Conservation (phyloP, 2,329 filamentous ascomycete species). For the Daldinia sp. region DNA sequence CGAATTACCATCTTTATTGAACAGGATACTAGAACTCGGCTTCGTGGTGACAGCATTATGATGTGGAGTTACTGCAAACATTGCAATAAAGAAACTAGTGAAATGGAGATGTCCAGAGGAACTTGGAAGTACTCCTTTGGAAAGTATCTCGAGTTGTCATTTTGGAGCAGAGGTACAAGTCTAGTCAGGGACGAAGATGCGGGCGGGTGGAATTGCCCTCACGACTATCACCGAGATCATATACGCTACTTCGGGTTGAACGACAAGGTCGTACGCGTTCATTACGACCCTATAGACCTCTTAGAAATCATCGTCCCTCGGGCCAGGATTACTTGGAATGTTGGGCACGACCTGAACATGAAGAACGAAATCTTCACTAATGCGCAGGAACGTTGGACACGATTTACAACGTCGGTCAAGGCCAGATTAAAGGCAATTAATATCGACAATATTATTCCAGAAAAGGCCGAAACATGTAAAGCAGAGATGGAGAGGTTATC, state of each 20-base stretch:
- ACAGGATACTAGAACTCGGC: conserved; percentile 61
- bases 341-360: conserved; percentile 88
- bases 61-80: conserved; percentile 99
- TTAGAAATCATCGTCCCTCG: conserved; percentile 94
- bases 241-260: conserved; percentile 91
- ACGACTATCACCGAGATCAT: conserved; percentile 92
- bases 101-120: conserved; percentile 89
- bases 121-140: conserved; percentile 99
- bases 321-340: conserved; percentile 94
- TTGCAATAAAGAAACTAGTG: conserved; percentile 88
- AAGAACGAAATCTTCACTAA: conserved; percentile 91
- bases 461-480: conserved; percentile 84
- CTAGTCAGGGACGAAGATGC: conserved; percentile 69
- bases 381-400: conserved; percentile 81
- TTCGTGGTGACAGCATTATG: conserved; percentile 71
- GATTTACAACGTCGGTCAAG: conserved; percentile 89
- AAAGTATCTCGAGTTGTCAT: conserved; percentile 96
- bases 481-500: conserved; percentile 80
- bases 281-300: conserved; percentile 91
- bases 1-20: conserved; percentile 92
- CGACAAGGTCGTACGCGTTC: conserved; percentile 85
- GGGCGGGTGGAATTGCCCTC: conserved; percentile 67
- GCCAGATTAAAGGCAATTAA: conserved; percentile 86
- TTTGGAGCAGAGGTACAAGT: conserved; percentile 88
- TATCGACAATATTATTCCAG: conserved; percentile 87